A percentile compares a stretch with the other conserved stretches of the same genome.
These are phyloP conservation scores for Stephania cephalantha DNA, from an alignment of 164 flowering plant species.

Conservation along the genomic window DNA sequence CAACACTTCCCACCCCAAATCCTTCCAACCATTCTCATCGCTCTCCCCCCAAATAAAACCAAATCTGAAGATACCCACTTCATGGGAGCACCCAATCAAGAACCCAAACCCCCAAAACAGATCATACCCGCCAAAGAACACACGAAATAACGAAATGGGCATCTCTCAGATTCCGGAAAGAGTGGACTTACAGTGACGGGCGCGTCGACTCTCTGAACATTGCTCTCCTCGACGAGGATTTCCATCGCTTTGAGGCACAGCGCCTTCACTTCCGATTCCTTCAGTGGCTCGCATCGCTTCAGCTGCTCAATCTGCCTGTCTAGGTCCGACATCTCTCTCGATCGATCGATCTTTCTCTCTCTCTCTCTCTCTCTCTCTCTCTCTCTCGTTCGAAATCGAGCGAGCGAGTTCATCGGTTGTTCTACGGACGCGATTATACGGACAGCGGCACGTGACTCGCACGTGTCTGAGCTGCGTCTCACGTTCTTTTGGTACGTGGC, in stretches of 20 bases:
- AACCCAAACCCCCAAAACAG: conserved; percentile 1
- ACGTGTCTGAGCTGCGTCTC: not conserved
- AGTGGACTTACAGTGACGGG: conserved; percentile 72
- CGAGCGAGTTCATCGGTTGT: not conserved
- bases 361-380: conserved; percentile 15
- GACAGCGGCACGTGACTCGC: not conserved
- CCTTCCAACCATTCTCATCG: too few species aligned
- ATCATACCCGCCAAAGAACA: conserved; percentile 5
- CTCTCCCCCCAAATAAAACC: not conserved
- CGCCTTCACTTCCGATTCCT: conserved; percentile 90
- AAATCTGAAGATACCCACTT: conserved; percentile 4
- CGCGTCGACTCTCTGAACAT: conserved; percentile 93
- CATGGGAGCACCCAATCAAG: not conserved
- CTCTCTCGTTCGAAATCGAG: not conserved
- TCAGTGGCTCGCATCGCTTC: conserved; percentile 88
- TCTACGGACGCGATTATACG: not conserved
- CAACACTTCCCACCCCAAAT: too few species aligned
- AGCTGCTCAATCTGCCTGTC: conserved; percentile 97
- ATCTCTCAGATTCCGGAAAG: not conserved
- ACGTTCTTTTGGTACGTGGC: too few species aligned
- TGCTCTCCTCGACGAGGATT: conserved; percentile 95
- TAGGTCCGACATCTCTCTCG: conserved; percentile 68
- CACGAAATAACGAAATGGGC: not conserved
- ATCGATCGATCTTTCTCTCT: not conserved
- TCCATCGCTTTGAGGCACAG: conserved; percentile 98